These are phyloP conservation scores for Scedosporium minutisporum DNA, from an alignment of 2,329 filamentous ascomycete species.

Conservation along the genomic window DNA sequence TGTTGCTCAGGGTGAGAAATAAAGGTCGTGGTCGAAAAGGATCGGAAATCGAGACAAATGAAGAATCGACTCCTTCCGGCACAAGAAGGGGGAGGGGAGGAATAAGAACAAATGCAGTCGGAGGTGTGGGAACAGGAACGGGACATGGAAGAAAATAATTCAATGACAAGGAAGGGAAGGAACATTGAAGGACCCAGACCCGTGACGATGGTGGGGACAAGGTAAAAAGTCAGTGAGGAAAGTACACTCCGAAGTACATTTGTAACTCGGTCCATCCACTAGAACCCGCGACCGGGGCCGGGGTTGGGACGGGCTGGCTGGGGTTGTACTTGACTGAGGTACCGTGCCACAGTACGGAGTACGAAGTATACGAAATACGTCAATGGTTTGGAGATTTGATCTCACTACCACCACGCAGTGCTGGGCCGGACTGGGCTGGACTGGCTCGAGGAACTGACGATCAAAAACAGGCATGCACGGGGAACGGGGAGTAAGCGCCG, in stretches of 20 bases:
- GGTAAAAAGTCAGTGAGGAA: background rate
- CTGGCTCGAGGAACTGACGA: too few species aligned
- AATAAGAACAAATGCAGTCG: background rate
- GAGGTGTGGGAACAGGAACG: background rate
- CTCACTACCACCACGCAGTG: too few species aligned
- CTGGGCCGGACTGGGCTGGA: too few species aligned
- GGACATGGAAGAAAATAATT: background rate
- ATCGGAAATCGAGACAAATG: background rate
- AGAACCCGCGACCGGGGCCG: background rate
- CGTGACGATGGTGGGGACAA: slow-evolving; percentile 1
- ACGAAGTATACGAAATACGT: too few species aligned
- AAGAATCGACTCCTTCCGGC: background rate
- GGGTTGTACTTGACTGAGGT: too few species aligned
- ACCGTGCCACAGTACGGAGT: too few species aligned
- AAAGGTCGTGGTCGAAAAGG: background rate
- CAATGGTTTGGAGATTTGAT: too few species aligned
- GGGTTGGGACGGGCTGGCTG: too few species aligned
- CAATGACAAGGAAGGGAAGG: background rate
- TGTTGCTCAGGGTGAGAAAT: background rate
- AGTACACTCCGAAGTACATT: too few species aligned
- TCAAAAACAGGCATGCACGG: too few species aligned
- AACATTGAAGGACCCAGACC: background rate
- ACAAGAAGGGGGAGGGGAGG: background rate
- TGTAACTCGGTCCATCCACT: too few species aligned
- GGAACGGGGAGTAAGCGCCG: too few species aligned